Evolutionary conservation across 2,329 filamentous ascomycete species (phyloP), one percentile per base, ranked within the genome.

Genomic region (Colletotrichum higginsianum): DNA sequence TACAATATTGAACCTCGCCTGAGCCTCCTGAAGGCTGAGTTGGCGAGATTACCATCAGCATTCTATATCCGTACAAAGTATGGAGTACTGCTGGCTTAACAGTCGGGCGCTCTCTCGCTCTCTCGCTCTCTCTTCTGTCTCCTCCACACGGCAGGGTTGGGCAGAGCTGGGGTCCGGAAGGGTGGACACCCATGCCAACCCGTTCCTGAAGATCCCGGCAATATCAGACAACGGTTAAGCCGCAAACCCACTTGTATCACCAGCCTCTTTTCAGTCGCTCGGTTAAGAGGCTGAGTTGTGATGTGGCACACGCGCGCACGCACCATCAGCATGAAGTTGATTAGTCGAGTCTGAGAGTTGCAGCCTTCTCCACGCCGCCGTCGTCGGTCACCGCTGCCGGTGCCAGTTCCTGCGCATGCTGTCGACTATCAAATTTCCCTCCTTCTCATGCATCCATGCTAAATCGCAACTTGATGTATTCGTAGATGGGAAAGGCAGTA

Each of bases 171-270:
- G 68, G 57, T 15, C 40, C 21, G 13, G 21, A 21, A 42, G 67
- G 55, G 64, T 38, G 57, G 40, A 16, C 52, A 70, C 49, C 68
- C 60, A 50, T 55, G 70, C 35, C 55, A 70, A 62, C 58, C 61
- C 57, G 70, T 72, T 56, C 70, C 70, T 71, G 70, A 57, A 55
- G 70, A 72, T 71, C 66, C 70, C 56, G 46, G 61, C 61, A 60
- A 71, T 56, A 66, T 61, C 49, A 53, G 47, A 72, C 56, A 38
- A 61, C 66, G 53, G 68, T 70, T 61, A 68, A 72, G 69, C 66
- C 61, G 69, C 69, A 72, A 38, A 62, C 64, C 44, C 60, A 49
- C 60, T 56, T 65, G 69, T 70, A 53, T 38, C 64, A 57, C 64
- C 67, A 56, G 64, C 64, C 44, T 55, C 61, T 52, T 3, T 23